These are phyloP conservation scores for Lactarius quietus DNA, from an alignment of 768 basidiomycete species.

Conservation along the genomic window DNA sequence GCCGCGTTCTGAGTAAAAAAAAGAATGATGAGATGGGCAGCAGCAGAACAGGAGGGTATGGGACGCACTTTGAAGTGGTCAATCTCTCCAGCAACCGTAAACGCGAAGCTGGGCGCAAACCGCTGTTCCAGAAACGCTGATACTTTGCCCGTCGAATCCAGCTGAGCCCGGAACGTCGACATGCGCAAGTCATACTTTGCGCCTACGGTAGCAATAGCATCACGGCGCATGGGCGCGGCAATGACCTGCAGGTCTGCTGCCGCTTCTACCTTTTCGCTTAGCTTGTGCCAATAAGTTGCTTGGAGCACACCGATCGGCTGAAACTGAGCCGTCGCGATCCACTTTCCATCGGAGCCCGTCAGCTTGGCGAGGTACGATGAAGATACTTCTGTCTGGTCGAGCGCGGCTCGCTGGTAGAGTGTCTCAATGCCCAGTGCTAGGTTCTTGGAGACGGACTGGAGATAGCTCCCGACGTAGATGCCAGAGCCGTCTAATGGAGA, in stretches of 20 bases:
- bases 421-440: slow-evolving; percentile 85
- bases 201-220: slow-evolving; percentile 89
- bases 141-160: slow-evolving; percentile 94
- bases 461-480: slow-evolving; percentile 86
- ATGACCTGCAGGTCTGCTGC: slow-evolving; percentile 88
- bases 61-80: slow-evolving; percentile 90
- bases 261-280: slow-evolving; percentile 96
- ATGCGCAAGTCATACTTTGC: slow-evolving; percentile 96
- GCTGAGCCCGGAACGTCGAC: slow-evolving; percentile 90
- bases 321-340: slow-evolving; percentile 92
- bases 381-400: slow-evolving; percentile 63
- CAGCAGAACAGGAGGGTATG: not conserved
- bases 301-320: slow-evolving; percentile 81
- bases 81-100: slow-evolving; percentile 93
- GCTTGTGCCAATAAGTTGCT: slow-evolving; percentile 94
- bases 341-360: slow-evolving; percentile 65
- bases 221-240: slow-evolving; percentile 74
- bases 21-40: slow-evolving; percentile 3
- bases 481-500: slow-evolving; percentile 84
- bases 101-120: slow-evolving; percentile 92
- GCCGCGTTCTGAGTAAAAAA: slow-evolving; percentile 65
- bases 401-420: slow-evolving; percentile 75
- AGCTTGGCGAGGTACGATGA: slow-evolving; percentile 81
- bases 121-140: slow-evolving; percentile 93
- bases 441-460: slow-evolving; percentile 90